Base-by-base conservation (phyloP, 345 rosid genomes). In the Citrus australasica region DNA sequence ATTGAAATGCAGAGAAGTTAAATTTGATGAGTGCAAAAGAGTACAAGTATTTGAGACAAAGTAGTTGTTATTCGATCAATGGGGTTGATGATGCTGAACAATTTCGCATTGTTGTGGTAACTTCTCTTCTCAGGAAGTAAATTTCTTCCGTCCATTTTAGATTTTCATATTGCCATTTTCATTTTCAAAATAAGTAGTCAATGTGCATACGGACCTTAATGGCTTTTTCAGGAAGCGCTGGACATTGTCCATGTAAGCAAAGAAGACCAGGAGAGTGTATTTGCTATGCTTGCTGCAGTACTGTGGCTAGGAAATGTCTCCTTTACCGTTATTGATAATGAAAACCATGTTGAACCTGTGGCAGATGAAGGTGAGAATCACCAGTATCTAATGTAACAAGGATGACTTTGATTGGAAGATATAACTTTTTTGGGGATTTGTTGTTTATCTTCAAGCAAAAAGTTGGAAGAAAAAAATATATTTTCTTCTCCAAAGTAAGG, bases 211-310 rank as follows among this genome's bases (percentile, higher is more conserved):
- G 35, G 51, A 46, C 55, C 76, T 75, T 28, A 30, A 71, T 77
- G 63, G 75, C 65, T 79, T 69, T 82, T 76, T 72, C 86, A 96
- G 99, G 99, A 96, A 86, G 99, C 99, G 80, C 85, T 96, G 77
- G 94, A 96, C 85, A 79, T 89, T 88, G 99, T 96, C 81, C 99
- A 96, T 86, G 93, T 94, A 74, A 92, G 90, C 90, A 89, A 90
- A 88, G 97, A 92, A 84, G 95, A 96, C 86, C 99, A 96, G 79
- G 98, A 96, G 75, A 92, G 89, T 85, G 97, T 92, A 10, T 96
- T 94, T 76, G 92, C 98, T 73, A 94, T 94, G 97, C 94, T 96
- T 80, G 90, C 99, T 80, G 98, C 99, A 53, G 98, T 96, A n/a
- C 71, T 96, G 74, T 96, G 99, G 98, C 83, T 96, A 70, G 99